Evolutionary conservation across 2,329 filamentous ascomycete species (phyloP).

Genomic region (Colletotrichum magnum): DNA sequence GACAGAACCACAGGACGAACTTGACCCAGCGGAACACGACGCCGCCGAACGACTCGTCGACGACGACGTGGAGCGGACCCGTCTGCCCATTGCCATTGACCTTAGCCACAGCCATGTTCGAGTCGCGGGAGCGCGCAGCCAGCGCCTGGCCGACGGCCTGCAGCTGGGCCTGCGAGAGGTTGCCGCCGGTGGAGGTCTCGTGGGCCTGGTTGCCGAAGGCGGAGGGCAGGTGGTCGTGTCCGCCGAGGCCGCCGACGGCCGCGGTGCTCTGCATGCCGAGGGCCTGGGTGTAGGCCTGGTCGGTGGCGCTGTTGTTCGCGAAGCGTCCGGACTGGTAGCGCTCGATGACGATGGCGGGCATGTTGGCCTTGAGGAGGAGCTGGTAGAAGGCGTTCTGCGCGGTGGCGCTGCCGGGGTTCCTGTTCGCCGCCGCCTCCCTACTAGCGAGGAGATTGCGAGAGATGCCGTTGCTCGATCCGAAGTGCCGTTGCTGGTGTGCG

Average conservation of each 20-base stretch:
- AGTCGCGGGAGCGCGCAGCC: slow-evolving; percentile 78
- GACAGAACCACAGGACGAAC: slow-evolving; percentile 83
- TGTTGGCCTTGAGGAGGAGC: slow-evolving; percentile 88
- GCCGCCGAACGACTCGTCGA: slow-evolving; percentile 88
- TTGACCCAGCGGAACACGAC: slow-evolving; percentile 92
- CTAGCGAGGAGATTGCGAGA: slow-evolving; percentile 81
- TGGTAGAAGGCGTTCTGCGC: slow-evolving; percentile 96
- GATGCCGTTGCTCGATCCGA: slow-evolving; percentile 63
- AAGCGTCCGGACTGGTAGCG: slow-evolving; percentile 90
- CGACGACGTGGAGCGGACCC: slow-evolving; percentile 93
- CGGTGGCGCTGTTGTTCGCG: slow-evolving; percentile 83
- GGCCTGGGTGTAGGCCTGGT: slow-evolving; percentile 84
- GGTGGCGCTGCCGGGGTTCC: slow-evolving; percentile 88
- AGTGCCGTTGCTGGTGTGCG: slow-evolving; percentile 45
- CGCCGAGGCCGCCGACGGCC: slow-evolving; percentile 33
- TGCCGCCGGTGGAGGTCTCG: slow-evolving; percentile 46
- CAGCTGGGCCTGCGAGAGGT: slow-evolving; percentile 73
- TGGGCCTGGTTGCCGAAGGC: slow-evolving; percentile 43
- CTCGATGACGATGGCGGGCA: slow-evolving; percentile 93
- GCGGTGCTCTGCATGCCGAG: slow-evolving; percentile 60
- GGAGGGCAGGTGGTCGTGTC: slow-evolving; percentile 31
- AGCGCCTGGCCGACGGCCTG: slow-evolving; percentile 88
- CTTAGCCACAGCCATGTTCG: slow-evolving; percentile 71
- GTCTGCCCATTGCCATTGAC: slow-evolving; percentile 75
- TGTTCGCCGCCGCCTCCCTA: slow-evolving; percentile 92